Evolutionary conservation across 2,329 filamentous ascomycete species (phyloP).

Genomic region (Sporothrix luriei): DNA sequence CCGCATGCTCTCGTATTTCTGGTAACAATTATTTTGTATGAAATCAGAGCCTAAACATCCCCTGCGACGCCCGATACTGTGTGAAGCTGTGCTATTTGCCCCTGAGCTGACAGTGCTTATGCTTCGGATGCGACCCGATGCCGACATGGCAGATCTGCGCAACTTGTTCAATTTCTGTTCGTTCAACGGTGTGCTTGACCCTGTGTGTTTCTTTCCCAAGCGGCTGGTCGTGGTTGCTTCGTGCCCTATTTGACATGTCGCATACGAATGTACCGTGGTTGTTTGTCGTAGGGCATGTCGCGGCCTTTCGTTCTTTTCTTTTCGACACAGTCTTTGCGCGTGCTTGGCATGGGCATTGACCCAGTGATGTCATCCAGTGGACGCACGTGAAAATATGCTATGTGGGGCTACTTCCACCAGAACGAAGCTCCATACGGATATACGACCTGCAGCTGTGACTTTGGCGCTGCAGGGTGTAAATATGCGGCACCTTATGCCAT

Average conservation of each 20-base stretch:
- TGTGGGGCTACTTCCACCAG: neutral
- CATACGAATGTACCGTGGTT: too few species aligned
- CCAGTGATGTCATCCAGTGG: constrained; percentile 20
- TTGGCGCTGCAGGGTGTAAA: too few species aligned
- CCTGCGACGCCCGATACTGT: neutral
- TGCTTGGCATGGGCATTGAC: neutral
- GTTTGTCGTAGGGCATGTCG: neutral
- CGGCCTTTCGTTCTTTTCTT: neutral
- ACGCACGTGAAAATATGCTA: constrained; percentile 6
- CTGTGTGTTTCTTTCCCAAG: neutral
- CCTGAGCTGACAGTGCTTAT: neutral
- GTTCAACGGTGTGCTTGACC: too few species aligned
- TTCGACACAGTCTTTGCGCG: neutral
- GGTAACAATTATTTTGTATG: too few species aligned
- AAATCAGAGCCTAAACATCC: too few species aligned
- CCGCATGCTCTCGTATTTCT: neutral
- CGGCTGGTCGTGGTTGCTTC: constrained; percentile 7
- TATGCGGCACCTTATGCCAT: too few species aligned
- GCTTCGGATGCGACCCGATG: neutral
- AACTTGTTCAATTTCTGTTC: neutral
- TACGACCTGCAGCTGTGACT: too few species aligned
- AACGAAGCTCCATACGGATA: too few species aligned
- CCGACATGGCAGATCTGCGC: neutral
- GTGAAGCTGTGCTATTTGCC: neutral
- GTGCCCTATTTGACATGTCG: neutral